Base-by-base conservation (phyloP, 2,329 filamentous ascomycete genomes). In the Scopulariopsis brevicaulis region DNA sequence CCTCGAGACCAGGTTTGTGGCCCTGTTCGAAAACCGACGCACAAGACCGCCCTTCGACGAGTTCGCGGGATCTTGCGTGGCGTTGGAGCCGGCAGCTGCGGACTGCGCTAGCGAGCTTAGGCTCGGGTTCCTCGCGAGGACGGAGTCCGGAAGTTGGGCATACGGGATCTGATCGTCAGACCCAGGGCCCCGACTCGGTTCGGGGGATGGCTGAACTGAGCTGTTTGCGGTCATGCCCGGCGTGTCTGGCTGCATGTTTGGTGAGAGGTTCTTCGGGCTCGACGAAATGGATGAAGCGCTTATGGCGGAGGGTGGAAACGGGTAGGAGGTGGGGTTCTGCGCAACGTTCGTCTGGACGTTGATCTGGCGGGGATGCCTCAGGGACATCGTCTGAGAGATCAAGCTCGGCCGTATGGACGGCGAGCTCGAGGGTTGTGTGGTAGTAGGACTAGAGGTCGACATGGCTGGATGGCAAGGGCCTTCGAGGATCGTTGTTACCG, bases 21-120 rank as follows among this genome's bases (percentile, higher is more conserved):
- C 90, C 61, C 87, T 85, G 64, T 88, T 89, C 35, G 94, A 97
- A 24, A 96, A 76, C 62, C 92, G 83, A 62, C 94, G 85, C 63
- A 97, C 95, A 59, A 97, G 72, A 55, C 73, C 55, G 15, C 55
- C 50, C 34, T 57, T 57, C 14, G 22, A 32, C 22, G 55, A 37
- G 37, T 25, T 28, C 12, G n/a, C n/a, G 18, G 48, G 25, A 15
- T 57, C 65, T 76, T 78, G 55, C 80, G 80, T 48, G 65, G 65
- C 52, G 66, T 54, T 46, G 58, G 55, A 48, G 60, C 59, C 61
- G 57, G 58, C 55, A 54, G 59, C 32, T 53, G 58, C 8, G 11
- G 54, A 59, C 43, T 53, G 55, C 53, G 48, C 62, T 43, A 58
- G 55, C 60, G 56, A 57, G 53, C 62, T 52, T 10, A 53, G 12